Conservation (phyloP, 805 yeast genomes). For the Wickerhamomyces sydowiorum region DNA sequence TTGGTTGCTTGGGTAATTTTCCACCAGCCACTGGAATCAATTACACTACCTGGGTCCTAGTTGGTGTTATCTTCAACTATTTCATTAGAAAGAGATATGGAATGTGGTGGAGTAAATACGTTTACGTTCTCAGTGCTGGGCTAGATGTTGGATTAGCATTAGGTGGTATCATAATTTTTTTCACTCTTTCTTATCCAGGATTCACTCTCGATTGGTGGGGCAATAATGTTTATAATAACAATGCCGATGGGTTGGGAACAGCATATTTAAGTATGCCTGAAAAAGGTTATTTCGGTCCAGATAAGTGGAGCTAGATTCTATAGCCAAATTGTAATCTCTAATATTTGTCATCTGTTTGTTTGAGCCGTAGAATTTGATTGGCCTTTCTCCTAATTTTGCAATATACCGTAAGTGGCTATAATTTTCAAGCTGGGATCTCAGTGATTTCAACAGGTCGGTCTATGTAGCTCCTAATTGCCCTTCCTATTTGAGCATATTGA, state of each 20-base stretch:
- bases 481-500: too few relatives aligned
- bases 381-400: too few relatives aligned
- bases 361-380: too few relatives aligned
- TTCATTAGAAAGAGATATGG: conserved; percentile 48
- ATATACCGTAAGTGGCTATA: neutral
- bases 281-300: conserved; percentile 28
- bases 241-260: conserved; percentile 23
- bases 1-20: conserved; percentile 44
- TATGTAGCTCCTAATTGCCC: too few relatives aligned
- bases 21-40: conserved; percentile 71
- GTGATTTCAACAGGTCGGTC: too few relatives aligned
- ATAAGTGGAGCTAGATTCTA: conserved; percentile 3
- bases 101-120: conserved; percentile 75
- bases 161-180: conserved; percentile 52
- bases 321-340: too few relatives aligned
- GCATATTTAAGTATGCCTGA: conserved; percentile 2
- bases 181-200: conserved; percentile 34
- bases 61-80: conserved; percentile 54
- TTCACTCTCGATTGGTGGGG: conserved; percentile 63
- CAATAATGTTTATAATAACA: conserved; percentile 36
- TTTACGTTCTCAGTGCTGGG: conserved; percentile 61
- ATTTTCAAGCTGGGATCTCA: neutral
- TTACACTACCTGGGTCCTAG: conserved; percentile 42
- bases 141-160: conserved; percentile 64
- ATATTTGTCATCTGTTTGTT: too few relatives aligned